Evolutionary conservation across 371 early-diverging fungal species (phyloP), one percentile per base, ranked within the genome.

Genomic region (Capillidium heterosporum): DNA sequence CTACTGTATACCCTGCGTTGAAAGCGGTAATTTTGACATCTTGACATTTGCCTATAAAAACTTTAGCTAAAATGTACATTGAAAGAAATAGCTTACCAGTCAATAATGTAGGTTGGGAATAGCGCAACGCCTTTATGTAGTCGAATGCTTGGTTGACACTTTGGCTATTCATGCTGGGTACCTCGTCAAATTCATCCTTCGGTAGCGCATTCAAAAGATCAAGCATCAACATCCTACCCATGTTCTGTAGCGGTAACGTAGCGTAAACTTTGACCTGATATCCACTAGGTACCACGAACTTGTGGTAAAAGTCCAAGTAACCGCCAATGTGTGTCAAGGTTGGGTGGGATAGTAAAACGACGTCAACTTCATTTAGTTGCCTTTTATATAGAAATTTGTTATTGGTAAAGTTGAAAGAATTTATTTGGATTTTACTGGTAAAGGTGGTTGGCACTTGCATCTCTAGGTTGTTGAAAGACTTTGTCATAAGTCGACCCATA

Each of bases 1-100:
- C 99, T 49, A 98, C 72, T 0, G 95, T 85, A 65, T 97, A 92
- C 5, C 99, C 99, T 17, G 96, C 95, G 35, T 85, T 74, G 65
- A 86, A 88, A 1, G 99, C 91, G 10, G 90, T 89, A 44, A 98
- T 79, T 0, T 81, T 79, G 13, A 99, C 87, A 7, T 89, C 89
- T 54, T 81, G 72, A 68, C 81, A 82, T 58, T 91, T 86, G 8
- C 84, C 87, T 77, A 43, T 3, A 57, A 5, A 39, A 52, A 3
- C 8, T 13, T 1, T 21, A 27, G 35, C 39, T 21, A 15, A 29
- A 17, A 29, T 55, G 8, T n/a, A 3, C 27, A 43, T 17, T 4
- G 3, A 42, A 32, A 27, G 19, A 28, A 15, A 26, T 17, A 58
- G 62, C 65, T 50, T 62, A 64, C 85, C 85, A 0, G 71, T 51